These are phyloP conservation scores for Jimgerdemannia flammicorona DNA, from an alignment of 192 early-diverging fungal species.

Conservation along the genomic window DNA sequence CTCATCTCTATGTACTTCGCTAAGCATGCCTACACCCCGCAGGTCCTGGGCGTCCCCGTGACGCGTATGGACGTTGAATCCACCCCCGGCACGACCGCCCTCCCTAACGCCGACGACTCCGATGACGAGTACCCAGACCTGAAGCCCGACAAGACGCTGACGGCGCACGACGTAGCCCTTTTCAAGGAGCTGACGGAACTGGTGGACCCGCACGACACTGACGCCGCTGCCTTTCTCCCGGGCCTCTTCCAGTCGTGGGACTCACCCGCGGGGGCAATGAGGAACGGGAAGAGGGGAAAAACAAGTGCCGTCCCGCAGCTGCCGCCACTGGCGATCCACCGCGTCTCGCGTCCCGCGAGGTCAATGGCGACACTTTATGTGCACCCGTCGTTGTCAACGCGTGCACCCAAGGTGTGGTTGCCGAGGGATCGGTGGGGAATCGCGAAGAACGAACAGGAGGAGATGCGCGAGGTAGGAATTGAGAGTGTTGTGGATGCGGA, in stretches of 20 bases:
- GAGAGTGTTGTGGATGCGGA: too few relatives aligned
- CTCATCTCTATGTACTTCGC: not conserved
- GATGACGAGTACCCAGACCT: not conserved
- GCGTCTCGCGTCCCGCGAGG: too few relatives aligned
- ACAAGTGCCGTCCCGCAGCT: not conserved
- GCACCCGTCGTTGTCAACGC: not conserved
- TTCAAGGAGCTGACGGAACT: not conserved
- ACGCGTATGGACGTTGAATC: not conserved
- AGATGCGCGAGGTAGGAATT: too few relatives aligned
- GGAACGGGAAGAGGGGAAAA: not conserved
- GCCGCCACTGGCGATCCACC: not conserved
- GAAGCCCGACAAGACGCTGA: not conserved
- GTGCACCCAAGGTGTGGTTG: not conserved
- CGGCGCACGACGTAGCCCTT: not conserved
- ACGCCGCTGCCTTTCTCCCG: not conserved
- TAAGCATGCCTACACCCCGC: not conserved
- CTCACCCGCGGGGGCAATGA: too few relatives aligned
- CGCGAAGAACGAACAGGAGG: not conserved
- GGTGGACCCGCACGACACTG: not conserved
- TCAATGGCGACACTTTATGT: not conserved
- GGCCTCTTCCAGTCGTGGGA: not conserved
- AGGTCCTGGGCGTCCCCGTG: not conserved
- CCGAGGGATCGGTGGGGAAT: not conserved
- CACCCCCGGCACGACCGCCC: not conserved
- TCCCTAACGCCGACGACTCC: not conserved